These are phyloP conservation scores for Ascomycota sp. DNA, from an alignment of 2,329 filamentous ascomycete genomes.

Conservation along the genomic window DNA sequence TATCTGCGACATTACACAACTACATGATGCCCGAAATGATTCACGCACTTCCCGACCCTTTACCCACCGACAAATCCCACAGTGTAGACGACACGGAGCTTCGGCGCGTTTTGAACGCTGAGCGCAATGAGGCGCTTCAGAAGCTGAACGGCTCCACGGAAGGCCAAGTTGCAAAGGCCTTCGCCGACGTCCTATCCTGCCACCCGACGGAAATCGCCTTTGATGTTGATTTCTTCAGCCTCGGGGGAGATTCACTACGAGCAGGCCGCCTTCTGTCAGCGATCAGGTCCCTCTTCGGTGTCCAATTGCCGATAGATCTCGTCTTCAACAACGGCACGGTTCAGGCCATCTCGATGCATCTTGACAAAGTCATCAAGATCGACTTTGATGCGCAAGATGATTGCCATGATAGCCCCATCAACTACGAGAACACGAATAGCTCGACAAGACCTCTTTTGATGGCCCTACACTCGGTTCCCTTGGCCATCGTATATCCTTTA, in stretches of 20 bases:
- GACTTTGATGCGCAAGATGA: background rate
- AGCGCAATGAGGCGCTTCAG: constrained; percentile 6
- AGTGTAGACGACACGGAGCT: constrained; percentile 15
- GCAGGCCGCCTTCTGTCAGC: constrained; percentile 30
- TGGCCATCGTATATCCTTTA: constrained; percentile 27
- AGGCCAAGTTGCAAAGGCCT: constrained; percentile 19
- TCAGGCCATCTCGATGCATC: constrained; percentile 15
- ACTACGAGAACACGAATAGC: constrained; percentile 20
- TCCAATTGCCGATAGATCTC: constrained; percentile 27
- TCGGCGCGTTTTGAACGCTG: constrained; percentile 10
- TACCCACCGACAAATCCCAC: constrained; percentile 13
- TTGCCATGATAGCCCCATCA: constrained; percentile 7
- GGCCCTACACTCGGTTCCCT: constrained; percentile 27
- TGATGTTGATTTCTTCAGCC: constrained; percentile 27
- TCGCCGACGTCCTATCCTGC: constrained; percentile 23
- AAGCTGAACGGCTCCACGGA: constrained; percentile 10
- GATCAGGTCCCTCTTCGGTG: constrained; percentile 26
- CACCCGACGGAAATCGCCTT: constrained; percentile 16
- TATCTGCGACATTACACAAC: constrained; percentile 7
- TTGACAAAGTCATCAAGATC: constrained; percentile 11
- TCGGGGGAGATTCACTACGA: constrained; percentile 32
- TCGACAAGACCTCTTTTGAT: constrained; percentile 28
- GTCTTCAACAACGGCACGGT: constrained; percentile 29
- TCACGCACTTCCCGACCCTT: constrained; percentile 11
- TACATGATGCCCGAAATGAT: constrained; percentile 19